Evolutionary conservation across 2,329 filamentous ascomycete genomes (phyloP).

Genomic region (Fusarium tuaranense): DNA sequence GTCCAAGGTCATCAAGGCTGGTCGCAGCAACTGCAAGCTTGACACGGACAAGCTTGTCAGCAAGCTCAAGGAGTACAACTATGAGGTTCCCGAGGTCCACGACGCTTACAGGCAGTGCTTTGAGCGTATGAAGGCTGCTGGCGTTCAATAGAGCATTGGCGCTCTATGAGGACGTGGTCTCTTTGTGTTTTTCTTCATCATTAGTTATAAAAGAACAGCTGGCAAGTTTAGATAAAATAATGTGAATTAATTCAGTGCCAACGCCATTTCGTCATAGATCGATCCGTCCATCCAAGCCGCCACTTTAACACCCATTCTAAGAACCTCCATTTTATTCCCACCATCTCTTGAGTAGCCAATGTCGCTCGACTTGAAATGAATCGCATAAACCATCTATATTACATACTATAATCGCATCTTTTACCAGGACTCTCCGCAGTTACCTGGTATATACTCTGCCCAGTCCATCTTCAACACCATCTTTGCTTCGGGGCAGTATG

Average conservation of each 20-base stretch:
- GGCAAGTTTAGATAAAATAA: background rate
- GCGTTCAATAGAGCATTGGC: conserved; percentile 27
- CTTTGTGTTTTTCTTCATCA: background rate
- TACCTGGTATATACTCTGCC: conserved; percentile 61
- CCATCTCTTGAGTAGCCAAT: background rate
- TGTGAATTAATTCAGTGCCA: background rate
- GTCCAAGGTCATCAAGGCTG: conserved; percentile 75
- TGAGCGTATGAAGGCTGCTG: conserved; percentile 13
- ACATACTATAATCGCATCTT: background rate
- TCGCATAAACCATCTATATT: background rate
- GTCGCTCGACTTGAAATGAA: background rate
- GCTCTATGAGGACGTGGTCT: background rate
- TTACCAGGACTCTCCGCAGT: conserved; percentile 49
- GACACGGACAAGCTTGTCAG: conserved; percentile 71
- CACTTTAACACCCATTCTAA: background rate
- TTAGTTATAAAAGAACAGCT: conserved; percentile 56
- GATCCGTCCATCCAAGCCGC: background rate
- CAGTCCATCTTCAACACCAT: conserved; percentile 68
- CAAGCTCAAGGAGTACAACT: conserved; percentile 70
- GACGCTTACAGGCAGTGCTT: conserved; percentile 62
- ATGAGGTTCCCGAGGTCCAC: conserved; percentile 70
- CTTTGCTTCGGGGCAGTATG: conserved; percentile 70
- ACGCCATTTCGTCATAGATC: background rate
- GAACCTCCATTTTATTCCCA: background rate
- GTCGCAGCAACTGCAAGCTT: conserved; percentile 73